These are phyloP conservation scores for Narthecium ossifragum DNA, from an alignment of 106 monocot genomes.

Conservation along the genomic window DNA sequence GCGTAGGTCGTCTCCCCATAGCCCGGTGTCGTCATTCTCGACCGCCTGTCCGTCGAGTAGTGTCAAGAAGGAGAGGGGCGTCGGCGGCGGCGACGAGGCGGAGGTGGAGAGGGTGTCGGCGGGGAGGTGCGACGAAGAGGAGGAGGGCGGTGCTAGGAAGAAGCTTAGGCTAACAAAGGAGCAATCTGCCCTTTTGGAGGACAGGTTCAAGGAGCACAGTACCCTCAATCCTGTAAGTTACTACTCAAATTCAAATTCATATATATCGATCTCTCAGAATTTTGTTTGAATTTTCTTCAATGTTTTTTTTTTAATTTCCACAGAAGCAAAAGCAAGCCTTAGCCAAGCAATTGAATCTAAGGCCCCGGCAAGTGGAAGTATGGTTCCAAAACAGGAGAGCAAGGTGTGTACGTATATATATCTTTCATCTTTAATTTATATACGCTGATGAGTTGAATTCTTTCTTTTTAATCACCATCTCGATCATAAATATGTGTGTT, in stretches of 20 bases:
- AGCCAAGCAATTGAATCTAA: constrained; percentile 46
- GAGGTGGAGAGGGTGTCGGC: constrained; percentile 29
- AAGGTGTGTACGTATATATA: no score
- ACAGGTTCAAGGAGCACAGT: constrained; percentile 45
- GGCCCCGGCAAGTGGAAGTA: constrained; percentile 49
- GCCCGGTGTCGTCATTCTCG: constrained; percentile 35
- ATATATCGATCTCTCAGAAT: neutral
- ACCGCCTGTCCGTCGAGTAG: constrained; percentile 1
- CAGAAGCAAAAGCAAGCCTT: constrained; percentile 48
- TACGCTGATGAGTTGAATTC: no score
- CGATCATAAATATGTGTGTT: no score
- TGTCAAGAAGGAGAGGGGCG: constrained; percentile 35
- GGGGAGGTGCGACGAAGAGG: constrained; percentile 30
- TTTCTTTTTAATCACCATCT: no score
- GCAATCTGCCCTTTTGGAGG: constrained; percentile 48
- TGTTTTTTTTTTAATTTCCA: neutral
- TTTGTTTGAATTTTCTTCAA: neutral
- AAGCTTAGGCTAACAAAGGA: constrained; percentile 47
- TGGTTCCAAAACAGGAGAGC: constrained; percentile 60
- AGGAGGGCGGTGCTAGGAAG: constrained; percentile 38
- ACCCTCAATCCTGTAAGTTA: constrained; percentile 42
- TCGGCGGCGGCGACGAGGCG: constrained; percentile 3
- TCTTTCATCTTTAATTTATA: no score
- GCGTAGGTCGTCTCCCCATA: constrained; percentile 24
- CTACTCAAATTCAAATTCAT: neutral